Evolutionary conservation across 768 basidiomycete species (phyloP), one percentile per base, ranked within the genome.

Genomic region (Suillus bovinus): DNA sequence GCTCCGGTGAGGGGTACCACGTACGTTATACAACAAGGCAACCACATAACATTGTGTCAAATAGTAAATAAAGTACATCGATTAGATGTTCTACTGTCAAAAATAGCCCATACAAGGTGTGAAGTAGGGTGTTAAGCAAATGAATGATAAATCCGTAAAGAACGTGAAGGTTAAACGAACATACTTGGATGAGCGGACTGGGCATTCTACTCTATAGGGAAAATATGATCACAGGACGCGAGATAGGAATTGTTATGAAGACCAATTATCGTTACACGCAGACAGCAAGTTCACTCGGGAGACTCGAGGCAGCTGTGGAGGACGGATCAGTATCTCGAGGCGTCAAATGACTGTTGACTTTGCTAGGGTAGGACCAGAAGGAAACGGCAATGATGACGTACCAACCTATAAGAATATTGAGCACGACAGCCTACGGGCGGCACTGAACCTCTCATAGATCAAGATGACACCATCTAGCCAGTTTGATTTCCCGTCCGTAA

Each of bases 401-500:
- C 34, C 91, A 76, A 42, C 81, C 86, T 89, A 64, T n/a, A 31
- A 61, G 33, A 54, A 46, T n/a, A 47, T 68, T 33, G 55, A 66
- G 66, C 33, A 39, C 33, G 24, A 24, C 34, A 41, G 29, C 33
- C 50, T 50, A 60, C 42, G 3, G 3, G 22, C n/a, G 7, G 20
- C 2, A 44, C 16, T n/a, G 58, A 22, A 62, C 66, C 11, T 42
- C 77, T 64, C 73, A 86, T 87, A 84, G 80, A 90, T 88, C 27
- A 94, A 68, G 61, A 87, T 84, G 68, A 82, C 79, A 3, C 92
- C 93, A 70, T 94, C 92, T 17, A 94, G 78, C 86, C 93, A 95
- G 71, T 93, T 93, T 20, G 86, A 89, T 70, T 88, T 88, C 13
- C 90, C 92, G 69, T 95, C 93, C 59, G 86, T 81, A 1, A 94